Evolutionary conservation across 306 rosid genomes (phyloP).

Genomic region (apple (Malus domestica)): DNA sequence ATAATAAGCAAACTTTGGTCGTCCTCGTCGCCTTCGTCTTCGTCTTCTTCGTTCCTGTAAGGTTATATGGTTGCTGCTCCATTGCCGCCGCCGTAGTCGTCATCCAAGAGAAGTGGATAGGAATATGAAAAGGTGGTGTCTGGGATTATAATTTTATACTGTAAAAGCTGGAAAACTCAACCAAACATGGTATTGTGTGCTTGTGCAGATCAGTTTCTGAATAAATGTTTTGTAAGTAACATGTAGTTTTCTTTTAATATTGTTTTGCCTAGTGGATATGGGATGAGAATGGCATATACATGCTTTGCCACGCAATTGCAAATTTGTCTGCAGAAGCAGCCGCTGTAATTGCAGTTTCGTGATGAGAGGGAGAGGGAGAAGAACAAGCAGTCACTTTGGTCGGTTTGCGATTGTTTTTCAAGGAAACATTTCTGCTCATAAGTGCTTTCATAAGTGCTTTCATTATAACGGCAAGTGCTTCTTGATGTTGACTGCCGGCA

Average conservation of each 20-base stretch:
- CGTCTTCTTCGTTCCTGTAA: constrained; percentile 17
- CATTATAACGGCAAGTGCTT: too few relatives aligned
- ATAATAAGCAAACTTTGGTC: constrained; percentile 51
- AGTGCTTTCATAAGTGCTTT: background rate
- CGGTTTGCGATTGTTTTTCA: too few relatives aligned
- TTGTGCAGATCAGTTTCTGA: constrained; percentile 59
- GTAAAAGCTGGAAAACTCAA: constrained; percentile 56
- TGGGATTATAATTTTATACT: constrained; percentile 45
- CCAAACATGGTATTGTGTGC: constrained; percentile 31
- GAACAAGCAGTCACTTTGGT: too few relatives aligned
- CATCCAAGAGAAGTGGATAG: constrained; percentile 29
- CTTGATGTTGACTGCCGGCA: background rate
- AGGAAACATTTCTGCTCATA: background rate
- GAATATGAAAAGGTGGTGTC: constrained; percentile 57
- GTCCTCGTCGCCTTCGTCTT: constrained; percentile 26
- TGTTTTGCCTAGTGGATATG: background rate
- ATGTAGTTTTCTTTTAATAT: constrained; percentile 5
- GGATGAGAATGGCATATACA: background rate
- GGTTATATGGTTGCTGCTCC: constrained; percentile 36
- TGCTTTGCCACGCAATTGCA: background rate
- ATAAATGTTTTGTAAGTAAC: constrained; percentile 45
- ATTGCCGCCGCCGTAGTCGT: background rate
- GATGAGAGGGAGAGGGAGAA: background rate
- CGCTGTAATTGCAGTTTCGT: background rate
- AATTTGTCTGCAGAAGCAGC: background rate